Evolutionary conservation across 148 eudicot species (phyloP), one percentile per base, ranked within the genome.

Genomic region (Camellia lanceoleosa): DNA sequence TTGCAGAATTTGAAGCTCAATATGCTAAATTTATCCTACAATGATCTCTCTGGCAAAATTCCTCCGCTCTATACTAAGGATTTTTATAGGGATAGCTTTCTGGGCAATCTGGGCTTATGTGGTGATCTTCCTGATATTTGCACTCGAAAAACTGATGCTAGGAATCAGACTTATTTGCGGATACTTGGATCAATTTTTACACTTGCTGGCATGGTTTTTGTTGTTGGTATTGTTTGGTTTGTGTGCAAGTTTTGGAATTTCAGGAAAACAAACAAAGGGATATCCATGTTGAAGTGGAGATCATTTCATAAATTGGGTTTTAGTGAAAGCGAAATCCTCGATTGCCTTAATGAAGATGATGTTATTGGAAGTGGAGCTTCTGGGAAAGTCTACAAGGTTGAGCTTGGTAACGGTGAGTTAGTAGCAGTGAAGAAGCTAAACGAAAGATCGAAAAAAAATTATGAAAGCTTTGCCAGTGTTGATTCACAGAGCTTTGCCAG

Each of bases 271-370:
- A 78, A 78, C 41, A 51, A 74, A 49, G 60, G 44, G 7, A 65
- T 7, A 8, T 14, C 55, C 12, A 62, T 80, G 38, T 62, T 84
- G 16, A 85, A 88, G 79, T 88, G 90, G 90, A 86, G 77, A 41
- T 88, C 90, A 16, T 88, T 88, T 46, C 88, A 88, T 60, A 85
- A 82, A 79, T 63, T 88, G 52, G 87, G 85, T 11, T 88, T 88
- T 60, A 80, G 77, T 15, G 87, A 86, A 74, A 63, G 58, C 7
- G 90, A 85, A 69, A 84, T 88, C 2, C 15, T 64, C 7, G 75
- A 80, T 78, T 80, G 73, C 76, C 83, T 88, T 15, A 75, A 75
- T 7, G 90, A 88, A 81, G 84, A 83, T 63, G 84, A 86, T 73
- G 80, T 88, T 12, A 86, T 88, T 6, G 90, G 90, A 23, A 77